A percentile compares a stretch with the other conserved stretches of the same genome.
These are phyloP conservation scores for Metschnikowia matae DNA, from an alignment of 805 yeast species.

Conservation along the genomic window DNA sequence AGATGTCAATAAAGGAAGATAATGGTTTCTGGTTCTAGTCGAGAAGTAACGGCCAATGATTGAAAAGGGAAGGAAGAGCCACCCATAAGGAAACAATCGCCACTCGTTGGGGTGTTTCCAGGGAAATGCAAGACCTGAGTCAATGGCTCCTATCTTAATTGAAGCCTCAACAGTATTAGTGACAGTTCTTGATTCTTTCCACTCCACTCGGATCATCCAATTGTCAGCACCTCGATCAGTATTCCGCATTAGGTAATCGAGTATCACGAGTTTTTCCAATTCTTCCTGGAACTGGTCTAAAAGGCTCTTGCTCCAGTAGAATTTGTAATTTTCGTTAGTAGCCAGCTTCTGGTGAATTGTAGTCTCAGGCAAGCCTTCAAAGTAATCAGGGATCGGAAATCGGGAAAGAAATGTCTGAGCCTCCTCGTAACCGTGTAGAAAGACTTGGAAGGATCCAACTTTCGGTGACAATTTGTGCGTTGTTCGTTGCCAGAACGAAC, in stretches of 20 bases:
- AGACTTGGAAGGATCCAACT: conserved; percentile 65
- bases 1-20: conserved; percentile 55
- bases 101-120: conserved; percentile 84
- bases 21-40: conserved; percentile 49
- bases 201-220: conserved; percentile 68
- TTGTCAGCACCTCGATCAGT: conserved; percentile 74
- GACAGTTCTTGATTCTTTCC: conserved; percentile 20
- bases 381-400: conserved; percentile 50
- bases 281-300: conserved; percentile 54
- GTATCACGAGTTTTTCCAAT: conserved; percentile 62
- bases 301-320: conserved; percentile 51
- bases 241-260: conserved; percentile 70
- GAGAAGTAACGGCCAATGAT: conserved; percentile 68
- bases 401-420: conserved; percentile 56
- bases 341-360: neutral
- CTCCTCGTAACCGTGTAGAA: conserved; percentile 52
- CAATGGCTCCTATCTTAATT: conserved; percentile 65
- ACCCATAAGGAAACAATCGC: conserved; percentile 76
- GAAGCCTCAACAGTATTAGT: conserved; percentile 5
- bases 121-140: conserved; percentile 70
- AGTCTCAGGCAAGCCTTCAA: conserved; percentile 11
- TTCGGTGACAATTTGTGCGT: conserved; percentile 27
- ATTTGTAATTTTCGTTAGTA: conserved; percentile 15
- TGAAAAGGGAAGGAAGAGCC: conserved; percentile 64
- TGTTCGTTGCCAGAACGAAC: conserved; percentile 45